Base-by-base conservation (phyloP, 495 filamentous ascomycete species). In the Xylaria cubensis region DNA sequence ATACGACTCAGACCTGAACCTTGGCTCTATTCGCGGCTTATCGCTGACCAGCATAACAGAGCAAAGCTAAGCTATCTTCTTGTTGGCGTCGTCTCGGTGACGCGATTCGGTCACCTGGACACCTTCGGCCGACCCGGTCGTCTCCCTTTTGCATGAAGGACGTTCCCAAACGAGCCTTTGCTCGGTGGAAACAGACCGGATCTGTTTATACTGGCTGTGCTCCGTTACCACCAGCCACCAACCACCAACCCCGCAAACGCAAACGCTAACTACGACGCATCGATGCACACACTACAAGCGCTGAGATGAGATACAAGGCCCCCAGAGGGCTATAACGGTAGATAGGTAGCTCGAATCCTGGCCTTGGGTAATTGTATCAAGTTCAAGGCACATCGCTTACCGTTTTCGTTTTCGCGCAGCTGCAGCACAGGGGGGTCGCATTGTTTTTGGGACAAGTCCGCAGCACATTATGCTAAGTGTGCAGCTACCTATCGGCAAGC, bases 101-200 rank as follows among this genome's bases (percentile, higher is more conserved):
- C 21, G 55, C 67, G 66, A 69, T 69, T 69, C 13, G 56, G 67
- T 69, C 67, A 69, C 55, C 67, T 61, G 53, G 39, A 61, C 67
- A 62, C 50, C 29, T 55, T 50, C 17, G 39, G 36, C 67, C 32
- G 21, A 50, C 39, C 24, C 53, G 41, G 17, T n/a, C 55, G 24
- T 53, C 39, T 69, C 39, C 21, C 15, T 26, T 48, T 61, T 34
- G 55, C 67, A 59, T 69, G 53, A 48, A 46, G 15, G 34, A 41
- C 7, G 41, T 41, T 55, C 67, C 67, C 34, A 61, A 61, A 61
- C 29, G 32, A 62, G 26, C 12, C 41, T 3, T 44, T 34, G 24
- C 24, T 69, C 39, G 26, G 24, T 53, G 42, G 39, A 36, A 48
- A 32, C 63, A 48, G 42, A 2, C 63, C 63, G 39, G 44, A 66